Conservation (phyloP, 2,329 filamentous ascomycete genomes). For the Colletotrichum liriopes region DNA sequence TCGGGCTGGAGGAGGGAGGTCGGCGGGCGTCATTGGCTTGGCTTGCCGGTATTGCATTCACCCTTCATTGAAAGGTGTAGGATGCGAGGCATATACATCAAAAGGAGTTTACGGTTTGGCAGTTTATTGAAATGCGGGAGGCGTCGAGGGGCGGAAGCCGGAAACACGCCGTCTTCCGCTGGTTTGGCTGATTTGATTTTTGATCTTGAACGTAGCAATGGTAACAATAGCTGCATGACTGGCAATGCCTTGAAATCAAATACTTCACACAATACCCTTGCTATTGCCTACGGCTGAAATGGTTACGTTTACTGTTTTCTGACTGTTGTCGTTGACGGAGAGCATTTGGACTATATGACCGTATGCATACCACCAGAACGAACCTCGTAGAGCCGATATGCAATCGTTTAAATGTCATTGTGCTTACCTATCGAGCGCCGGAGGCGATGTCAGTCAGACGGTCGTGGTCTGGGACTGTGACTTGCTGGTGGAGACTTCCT, state of each 20-base stretch:
- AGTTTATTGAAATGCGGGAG: conserved; percentile 41
- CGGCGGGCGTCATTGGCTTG: conserved; percentile 40
- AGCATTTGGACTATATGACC: too few relatives aligned
- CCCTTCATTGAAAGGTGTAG: conserved; percentile 34
- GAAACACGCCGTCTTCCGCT: conserved; percentile 13
- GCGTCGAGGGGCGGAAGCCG: conserved; percentile 35
- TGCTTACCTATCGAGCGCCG: not conserved
- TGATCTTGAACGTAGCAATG: conserved; percentile 34
- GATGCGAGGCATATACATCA: conserved; percentile 60
- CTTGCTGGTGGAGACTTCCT: conserved; percentile 40
- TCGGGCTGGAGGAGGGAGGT: conserved; percentile 17
- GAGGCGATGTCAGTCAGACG: conserved; percentile 25
- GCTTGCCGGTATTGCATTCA: conserved; percentile 30
- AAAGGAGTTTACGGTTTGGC: conserved; percentile 59
- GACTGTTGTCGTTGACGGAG: too few relatives aligned
- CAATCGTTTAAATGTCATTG: not conserved
- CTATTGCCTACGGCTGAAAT: too few relatives aligned
- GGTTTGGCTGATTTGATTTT: conserved; percentile 44
- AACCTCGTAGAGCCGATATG: not conserved
- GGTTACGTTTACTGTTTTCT: too few relatives aligned
- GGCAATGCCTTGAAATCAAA: conserved; percentile 24
- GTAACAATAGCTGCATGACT: conserved; percentile 43
- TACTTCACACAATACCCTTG: not conserved
- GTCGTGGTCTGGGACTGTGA: conserved; percentile 41
- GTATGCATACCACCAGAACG: not conserved